Evolutionary conservation across 2,329 filamentous ascomycete genomes (phyloP).

Genomic region (Gremmenia infestans): DNA sequence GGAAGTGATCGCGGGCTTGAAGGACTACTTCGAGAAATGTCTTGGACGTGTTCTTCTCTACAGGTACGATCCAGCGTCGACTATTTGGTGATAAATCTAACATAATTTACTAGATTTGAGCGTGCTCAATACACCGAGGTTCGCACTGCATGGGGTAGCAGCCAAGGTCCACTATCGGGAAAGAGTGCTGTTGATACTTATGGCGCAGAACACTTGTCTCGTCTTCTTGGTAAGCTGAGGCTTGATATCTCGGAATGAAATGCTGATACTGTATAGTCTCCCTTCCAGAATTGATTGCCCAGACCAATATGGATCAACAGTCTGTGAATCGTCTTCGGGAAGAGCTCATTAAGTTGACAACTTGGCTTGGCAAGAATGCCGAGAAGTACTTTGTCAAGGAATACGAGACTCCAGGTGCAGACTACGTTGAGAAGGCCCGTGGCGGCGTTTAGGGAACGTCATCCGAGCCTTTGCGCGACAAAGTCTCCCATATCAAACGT

Average conservation of each 20-base stretch:
- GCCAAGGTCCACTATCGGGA: conserved; percentile 58
- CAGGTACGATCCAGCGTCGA: conserved; percentile 38
- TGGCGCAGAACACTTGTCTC: conserved; percentile 84
- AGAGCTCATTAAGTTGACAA: conserved; percentile 79
- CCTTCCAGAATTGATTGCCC: conserved; percentile 87
- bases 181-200: conserved; percentile 79
- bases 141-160: conserved; percentile 62
- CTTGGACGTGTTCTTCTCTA: conserved; percentile 88
- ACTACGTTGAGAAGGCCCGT: conserved; percentile 65
- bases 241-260: neutral
- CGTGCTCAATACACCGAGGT: conserved; percentile 80
- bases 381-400: conserved; percentile 71
- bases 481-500: too few species aligned
- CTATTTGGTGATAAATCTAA: conserved; percentile 21
- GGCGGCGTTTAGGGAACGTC: conserved; percentile 7
- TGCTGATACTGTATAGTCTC: conserved; percentile 53
- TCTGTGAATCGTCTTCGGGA: conserved; percentile 84
- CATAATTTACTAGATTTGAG: conserved; percentile 62
- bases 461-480: too few species aligned
- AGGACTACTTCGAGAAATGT: conserved; percentile 90
- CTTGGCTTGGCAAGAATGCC: conserved; percentile 71
- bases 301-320: conserved; percentile 96
- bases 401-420: conserved; percentile 67
- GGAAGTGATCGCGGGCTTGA: conserved; percentile 79
- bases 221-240: conserved; percentile 69